Conservation (phyloP, 2,329 filamentous ascomycete genomes). For the Penicillium sp. region DNA sequence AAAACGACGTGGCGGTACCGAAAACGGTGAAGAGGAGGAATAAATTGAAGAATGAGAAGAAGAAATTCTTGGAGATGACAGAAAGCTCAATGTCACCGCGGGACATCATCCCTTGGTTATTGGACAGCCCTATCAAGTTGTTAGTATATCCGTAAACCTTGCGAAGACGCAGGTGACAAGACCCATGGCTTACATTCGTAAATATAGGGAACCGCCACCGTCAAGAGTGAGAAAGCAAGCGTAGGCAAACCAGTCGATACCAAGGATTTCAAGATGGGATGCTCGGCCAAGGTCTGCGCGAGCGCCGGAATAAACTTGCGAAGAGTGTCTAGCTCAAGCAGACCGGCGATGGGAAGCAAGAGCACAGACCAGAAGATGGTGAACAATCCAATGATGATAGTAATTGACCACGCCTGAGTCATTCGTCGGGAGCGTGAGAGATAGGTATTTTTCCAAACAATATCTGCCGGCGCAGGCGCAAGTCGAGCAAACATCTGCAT, state of each 20-base stretch:
- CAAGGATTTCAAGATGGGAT: constrained; percentile 66
- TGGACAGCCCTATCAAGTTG: constrained; percentile 58
- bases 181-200: constrained; percentile 65
- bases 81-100: constrained; percentile 92
- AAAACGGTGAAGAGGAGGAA: constrained; percentile 92
- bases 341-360: constrained; percentile 69
- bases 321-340: constrained; percentile 77
- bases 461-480: constrained; percentile 80
- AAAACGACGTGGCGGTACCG: constrained; percentile 70
- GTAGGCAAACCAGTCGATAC: constrained; percentile 86
- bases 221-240: constrained; percentile 75
- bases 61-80: constrained; percentile 96
- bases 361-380: constrained; percentile 85
- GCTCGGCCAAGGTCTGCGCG: constrained; percentile 59
- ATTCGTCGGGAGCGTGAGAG: constrained; percentile 67
- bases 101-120: constrained; percentile 89
- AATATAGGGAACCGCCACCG: constrained; percentile 82
- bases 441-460: constrained; percentile 96
- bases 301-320: constrained; percentile 64
- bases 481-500: constrained; percentile 77
- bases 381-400: constrained; percentile 71
- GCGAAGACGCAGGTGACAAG: not conserved
- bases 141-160: constrained; percentile 7
- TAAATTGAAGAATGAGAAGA: constrained; percentile 99
- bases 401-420: constrained; percentile 75